These are phyloP conservation scores for Fusarium proliferatum DNA, from an alignment of 2,329 filamentous ascomycete species.

Conservation along the genomic window DNA sequence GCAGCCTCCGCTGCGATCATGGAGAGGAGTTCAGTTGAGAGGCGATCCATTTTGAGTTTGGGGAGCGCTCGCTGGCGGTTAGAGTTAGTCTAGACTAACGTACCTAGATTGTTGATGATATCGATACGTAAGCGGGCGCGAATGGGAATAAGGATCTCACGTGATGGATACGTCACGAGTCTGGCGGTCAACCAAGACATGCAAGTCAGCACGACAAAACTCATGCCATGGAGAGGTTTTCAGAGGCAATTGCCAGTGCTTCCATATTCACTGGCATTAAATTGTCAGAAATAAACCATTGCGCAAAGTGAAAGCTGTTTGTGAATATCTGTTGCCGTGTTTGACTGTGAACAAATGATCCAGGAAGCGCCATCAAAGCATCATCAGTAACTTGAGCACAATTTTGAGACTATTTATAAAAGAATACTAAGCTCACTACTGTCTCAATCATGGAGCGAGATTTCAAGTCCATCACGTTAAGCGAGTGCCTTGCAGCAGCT, in stretches of 20 bases:
- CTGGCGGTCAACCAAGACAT: neutral
- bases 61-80: neutral
- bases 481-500: rapidly evolving
- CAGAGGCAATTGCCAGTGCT: neutral
- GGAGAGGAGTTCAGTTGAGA: constrained; percentile 7
- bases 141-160: neutral
- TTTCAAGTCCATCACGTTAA: rapidly evolving
- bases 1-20: neutral
- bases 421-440: rapidly evolving
- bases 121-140: neutral
- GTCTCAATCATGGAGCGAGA: rapidly evolving
- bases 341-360: neutral
- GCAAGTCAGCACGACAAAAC: neutral
- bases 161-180: neutral
- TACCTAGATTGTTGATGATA: neutral
- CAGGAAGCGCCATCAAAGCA: neutral
- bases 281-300: rapidly evolving
- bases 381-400: neutral
- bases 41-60: neutral
- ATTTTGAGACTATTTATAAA: no score
- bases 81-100: neutral
- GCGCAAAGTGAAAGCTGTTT: neutral
- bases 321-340: neutral
- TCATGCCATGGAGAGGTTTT: neutral
- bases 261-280: rapidly evolving